phyloP scores from a whole-genome alignment of 345 rosid species.

The Cardamine chenopodiifolia region DNA sequence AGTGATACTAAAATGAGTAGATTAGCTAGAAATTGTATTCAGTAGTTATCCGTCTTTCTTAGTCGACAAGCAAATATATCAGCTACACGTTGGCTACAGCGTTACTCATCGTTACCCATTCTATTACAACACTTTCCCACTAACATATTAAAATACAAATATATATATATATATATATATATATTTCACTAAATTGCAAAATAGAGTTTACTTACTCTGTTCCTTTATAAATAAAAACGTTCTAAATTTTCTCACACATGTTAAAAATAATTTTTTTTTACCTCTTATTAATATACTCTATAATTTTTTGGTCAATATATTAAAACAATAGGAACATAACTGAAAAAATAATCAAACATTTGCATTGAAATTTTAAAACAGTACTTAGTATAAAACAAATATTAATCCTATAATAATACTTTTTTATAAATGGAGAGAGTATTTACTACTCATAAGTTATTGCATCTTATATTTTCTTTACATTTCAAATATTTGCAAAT shows the following conservation, averaged over 20 bases:
- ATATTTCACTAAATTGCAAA: neutral
- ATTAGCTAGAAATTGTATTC: slow-evolving; percentile 5
- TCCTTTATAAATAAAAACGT: no score
- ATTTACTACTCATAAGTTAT: neutral
- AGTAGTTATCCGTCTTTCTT: slow-evolving; percentile 34
- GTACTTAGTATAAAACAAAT: no score
- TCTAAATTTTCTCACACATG: no score
- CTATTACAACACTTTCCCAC: neutral
- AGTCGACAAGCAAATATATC: slow-evolving; percentile 26
- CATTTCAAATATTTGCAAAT: neutral
- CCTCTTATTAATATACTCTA: no score
- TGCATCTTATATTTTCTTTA: neutral
- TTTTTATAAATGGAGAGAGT: no score
- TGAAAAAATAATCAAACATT: no score
- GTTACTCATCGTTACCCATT: slow-evolving; percentile 20
- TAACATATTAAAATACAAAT: neutral
- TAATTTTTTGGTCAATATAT: no score
- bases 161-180: neutral
- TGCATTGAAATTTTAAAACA: neutral
- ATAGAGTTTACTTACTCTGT: neutral
- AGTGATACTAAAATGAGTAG: slow-evolving; percentile 20
- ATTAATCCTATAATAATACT: no score
- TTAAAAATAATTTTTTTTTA: no score
- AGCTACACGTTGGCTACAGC: slow-evolving; percentile 41
- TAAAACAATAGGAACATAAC: no score